Conservation (phyloP, 495 filamentous ascomycete genomes). For the Hypomontagnella monticulosa region DNA sequence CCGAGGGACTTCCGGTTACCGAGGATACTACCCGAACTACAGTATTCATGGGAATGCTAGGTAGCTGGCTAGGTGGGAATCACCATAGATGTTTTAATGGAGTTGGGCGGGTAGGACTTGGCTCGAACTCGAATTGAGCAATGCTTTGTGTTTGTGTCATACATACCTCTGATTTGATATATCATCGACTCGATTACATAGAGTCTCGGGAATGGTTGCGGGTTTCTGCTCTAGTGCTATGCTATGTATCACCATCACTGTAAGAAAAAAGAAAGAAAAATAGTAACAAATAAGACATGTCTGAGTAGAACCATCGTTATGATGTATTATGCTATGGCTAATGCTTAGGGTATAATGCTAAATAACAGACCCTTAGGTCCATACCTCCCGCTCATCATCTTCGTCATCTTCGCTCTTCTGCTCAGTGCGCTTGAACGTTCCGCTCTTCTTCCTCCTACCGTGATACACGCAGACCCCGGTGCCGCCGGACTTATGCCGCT, state of each 20-base stretch:
- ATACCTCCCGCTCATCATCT: background rate
- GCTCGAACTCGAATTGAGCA: constrained; percentile 2
- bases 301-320: background rate
- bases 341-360: background rate
- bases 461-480: constrained; percentile 65
- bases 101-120: constrained; percentile 8
- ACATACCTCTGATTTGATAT: background rate
- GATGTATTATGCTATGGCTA: background rate
- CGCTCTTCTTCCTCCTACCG: constrained; percentile 40
- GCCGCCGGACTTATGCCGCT: constrained; percentile 61
- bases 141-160: background rate
- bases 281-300: background rate
- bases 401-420: constrained; percentile 3
- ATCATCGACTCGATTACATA: no score
- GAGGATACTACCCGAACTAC: background rate
- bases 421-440: background rate
- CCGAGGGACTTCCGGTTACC: constrained; percentile 15
- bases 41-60: constrained; percentile 14
- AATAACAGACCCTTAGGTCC: constrained; percentile 8
- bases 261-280: constrained; percentile 10
- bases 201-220: constrained; percentile 2
- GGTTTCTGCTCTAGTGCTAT: background rate
- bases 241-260: constrained; percentile 9
- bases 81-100: constrained; percentile 7
- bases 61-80: background rate